A percentile compares a stretch with the other conserved stretches of the same genome.
Evolutionary conservation across 129 eudicot species (phyloP).

Genomic region (Flaveria bidentis): DNA sequence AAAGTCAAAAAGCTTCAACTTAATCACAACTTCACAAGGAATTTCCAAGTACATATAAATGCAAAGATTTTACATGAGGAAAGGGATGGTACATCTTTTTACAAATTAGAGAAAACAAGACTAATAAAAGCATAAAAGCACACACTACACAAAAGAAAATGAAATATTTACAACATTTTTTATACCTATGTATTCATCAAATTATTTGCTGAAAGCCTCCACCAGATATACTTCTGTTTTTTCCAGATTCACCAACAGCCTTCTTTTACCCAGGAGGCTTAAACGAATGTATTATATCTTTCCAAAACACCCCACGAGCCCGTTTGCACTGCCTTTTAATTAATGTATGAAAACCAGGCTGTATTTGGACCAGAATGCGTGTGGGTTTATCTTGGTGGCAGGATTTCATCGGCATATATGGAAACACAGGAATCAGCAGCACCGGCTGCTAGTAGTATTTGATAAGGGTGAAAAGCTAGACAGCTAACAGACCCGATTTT

Average conservation of each 20-base stretch:
- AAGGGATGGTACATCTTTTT: slow-evolving; percentile 7
- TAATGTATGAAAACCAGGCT: not conserved
- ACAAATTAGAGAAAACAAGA: slow-evolving; percentile 38
- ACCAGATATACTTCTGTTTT: slow-evolving; percentile 25
- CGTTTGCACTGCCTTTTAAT: not conserved
- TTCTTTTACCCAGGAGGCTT: slow-evolving; percentile 52
- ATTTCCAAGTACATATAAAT: slow-evolving; percentile 32
- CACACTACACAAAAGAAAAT: slow-evolving; percentile 29
- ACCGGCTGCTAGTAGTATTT: slow-evolving; percentile 91
- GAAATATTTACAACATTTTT: slow-evolving; percentile 62
- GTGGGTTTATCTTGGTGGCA: slow-evolving; percentile 53
- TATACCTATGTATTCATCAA: slow-evolving; percentile 48
- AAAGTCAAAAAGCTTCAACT: slow-evolving; percentile 4
- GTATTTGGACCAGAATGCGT: not conserved
- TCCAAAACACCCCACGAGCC: not conserved
- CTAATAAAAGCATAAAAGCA: not conserved
- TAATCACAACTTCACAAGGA: slow-evolving; percentile 31
- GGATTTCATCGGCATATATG: slow-evolving; percentile 71
- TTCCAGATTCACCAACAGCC: slow-evolving; percentile 2
- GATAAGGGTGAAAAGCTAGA: slow-evolving; percentile 90
- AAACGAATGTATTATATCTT: slow-evolving; percentile 56
- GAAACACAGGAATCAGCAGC: slow-evolving; percentile 93
- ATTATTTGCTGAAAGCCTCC: slow-evolving; percentile 88
- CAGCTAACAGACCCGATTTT: slow-evolving; percentile 93
- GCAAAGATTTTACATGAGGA: slow-evolving; percentile 25